Evolutionary conservation across 345 rosid genomes (phyloP), one percentile per base, ranked within the genome.

Genomic region (Arabidopsis suecica): DNA sequence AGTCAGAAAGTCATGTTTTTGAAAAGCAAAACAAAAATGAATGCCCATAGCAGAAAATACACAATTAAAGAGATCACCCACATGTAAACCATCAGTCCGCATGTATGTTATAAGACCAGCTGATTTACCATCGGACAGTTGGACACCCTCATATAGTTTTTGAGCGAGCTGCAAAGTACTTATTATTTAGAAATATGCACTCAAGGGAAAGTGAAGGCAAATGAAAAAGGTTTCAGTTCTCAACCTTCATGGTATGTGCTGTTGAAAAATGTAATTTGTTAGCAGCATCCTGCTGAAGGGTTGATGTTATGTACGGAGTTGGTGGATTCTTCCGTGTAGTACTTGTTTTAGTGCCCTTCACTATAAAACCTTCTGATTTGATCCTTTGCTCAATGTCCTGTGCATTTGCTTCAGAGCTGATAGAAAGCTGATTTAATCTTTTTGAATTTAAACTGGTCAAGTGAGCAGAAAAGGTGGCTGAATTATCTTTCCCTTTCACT

Each of bases 231-330:
- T 72, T 53, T 23, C 70, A 51, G 60, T 73, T 75, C 14, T 38
- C 69, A 73, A 95, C 99, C 98, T 84, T 92, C 99, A 95, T 90
- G 65, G 99, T 90, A 69, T 89, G 53, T 48, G 87, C 60, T 51
- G 96, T 83, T 51, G 86, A 53, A 82, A 90, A 95, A 81, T 89
- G 82, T 69, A 95, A 84, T 79, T 86, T 92, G 82, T 87, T 92
- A 75, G 97, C 96, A 73, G 99, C 99, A 87, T 95, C 99, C 77
- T 95, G 98, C 86, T 95, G 99, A 77, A 95, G 97, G 20, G 97
- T 95, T 55, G 99, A 95, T 9, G 99, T 95, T 79, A 91, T 95
- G 78, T 88, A 95, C 16, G 99, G 99, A 54, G 96, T 83, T 22
- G 99, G 98, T 57, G 97, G 89, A 60, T 90, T 92, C 81, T 74